Percentiles rank a stretch among this genome's conserved stretches.
Evolutionary conservation across 305 asterid genomes (phyloP).

Genomic region (Coffea humblotiana): DNA sequence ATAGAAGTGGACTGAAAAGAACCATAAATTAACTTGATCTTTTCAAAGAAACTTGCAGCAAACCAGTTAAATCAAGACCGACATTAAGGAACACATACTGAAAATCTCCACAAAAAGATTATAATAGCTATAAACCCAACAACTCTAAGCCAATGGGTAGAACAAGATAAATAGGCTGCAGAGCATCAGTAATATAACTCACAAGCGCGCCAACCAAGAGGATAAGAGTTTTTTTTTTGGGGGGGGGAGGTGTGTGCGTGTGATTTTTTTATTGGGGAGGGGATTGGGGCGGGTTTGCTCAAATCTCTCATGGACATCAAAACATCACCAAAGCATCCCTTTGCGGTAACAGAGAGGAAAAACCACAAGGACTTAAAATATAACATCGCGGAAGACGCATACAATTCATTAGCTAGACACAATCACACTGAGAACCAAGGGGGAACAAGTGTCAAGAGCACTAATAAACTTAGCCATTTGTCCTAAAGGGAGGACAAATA

Average conservation of each 20-base stretch:
- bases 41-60: background rate
- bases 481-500: background rate
- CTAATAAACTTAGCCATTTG: too few species aligned
- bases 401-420: background rate
- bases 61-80: background rate
- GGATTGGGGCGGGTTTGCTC: background rate
- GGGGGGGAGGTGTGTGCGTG: too few species aligned
- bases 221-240: background rate
- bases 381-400: background rate
- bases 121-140: background rate
- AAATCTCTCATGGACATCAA: background rate
- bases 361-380: too few species aligned
- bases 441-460: background rate
- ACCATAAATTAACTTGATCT: background rate
- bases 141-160: background rate
- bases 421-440: background rate
- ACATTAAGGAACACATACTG: background rate
- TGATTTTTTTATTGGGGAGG: too few species aligned
- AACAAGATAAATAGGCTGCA: too few species aligned
- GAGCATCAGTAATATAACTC: background rate
- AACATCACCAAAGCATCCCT: background rate
- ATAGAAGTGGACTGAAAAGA: background rate
- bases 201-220: background rate
- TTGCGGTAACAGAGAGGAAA: background rate
- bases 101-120: background rate